Base-by-base conservation (phyloP, 495 filamentous ascomycete species). In the Podospora bellae-mahoneyi region DNA sequence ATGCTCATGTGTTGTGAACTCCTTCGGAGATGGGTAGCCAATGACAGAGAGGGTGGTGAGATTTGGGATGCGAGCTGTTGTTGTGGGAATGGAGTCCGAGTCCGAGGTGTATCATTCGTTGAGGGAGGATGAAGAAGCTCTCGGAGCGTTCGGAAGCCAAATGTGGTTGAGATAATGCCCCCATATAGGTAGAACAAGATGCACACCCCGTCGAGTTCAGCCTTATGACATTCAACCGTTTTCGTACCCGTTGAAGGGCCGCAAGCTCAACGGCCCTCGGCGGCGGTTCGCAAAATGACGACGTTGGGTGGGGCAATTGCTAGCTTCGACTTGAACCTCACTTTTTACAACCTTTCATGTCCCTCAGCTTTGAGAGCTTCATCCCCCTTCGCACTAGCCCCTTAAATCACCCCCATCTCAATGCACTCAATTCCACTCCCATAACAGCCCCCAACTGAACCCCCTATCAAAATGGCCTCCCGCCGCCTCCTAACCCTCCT, bases 271-370 rank as follows among this genome's bases (percentile, higher is more conserved):
- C 39, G 15, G 39, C 39, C 7, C 39, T 48, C 39, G 39, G 39
- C 39, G 15, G 39, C 39, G 39, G 39, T 48, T 48, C 39, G 15
- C 32, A 48, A 63, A 48, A 32, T 63, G 61, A 63, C 30, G 61
- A 63, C 61, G 61, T 63, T 63, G 23, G 20, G 61, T 63, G 61
- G 61, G 61, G 61, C 20, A 28, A 18, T 15, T 28, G 30, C 19
- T 62, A 62, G 30, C 19, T 20, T 20, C 3, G 56, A 27, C 39
- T 48, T 48, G 39, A 48, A 48, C 39, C 39, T 48, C 39, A 13
- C 39, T 9, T 9, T 48, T 13, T 48, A 2, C 39, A 48, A 16
- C 39, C 39, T 48, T 3, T 16, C 23, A 23, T 23, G 9, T 48
- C 39, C 39, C 39, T 48, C 39, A 48, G 13, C 9, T 7, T 48